phyloP scores from a whole-genome alignment of 2,329 filamentous ascomycete species.

The Raffaelea ambrosiae region DNA sequence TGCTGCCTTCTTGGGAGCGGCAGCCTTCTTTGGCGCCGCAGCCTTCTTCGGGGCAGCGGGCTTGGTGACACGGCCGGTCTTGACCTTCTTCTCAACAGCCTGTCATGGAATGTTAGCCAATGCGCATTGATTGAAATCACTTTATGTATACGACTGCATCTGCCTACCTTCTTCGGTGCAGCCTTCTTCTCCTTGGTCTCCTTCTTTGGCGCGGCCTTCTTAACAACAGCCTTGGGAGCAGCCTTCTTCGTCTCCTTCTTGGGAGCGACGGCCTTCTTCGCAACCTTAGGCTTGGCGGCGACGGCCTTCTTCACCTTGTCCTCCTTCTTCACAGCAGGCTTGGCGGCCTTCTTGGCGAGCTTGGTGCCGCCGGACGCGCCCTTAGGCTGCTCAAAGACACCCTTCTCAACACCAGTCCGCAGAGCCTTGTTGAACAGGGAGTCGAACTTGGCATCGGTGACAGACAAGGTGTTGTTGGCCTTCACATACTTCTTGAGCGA shows the following conservation, averaged over 20 bases:
- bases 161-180: not conserved
- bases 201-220: constrained; percentile 24
- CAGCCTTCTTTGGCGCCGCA: constrained; percentile 35
- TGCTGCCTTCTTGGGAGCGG: constrained; percentile 34
- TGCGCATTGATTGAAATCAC: too few relatives aligned
- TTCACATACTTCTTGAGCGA: constrained; percentile 54
- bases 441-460: constrained; percentile 49
- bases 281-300: constrained; percentile 60
- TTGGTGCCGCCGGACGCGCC: constrained; percentile 90
- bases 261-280: constrained; percentile 38
- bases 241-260: constrained; percentile 26
- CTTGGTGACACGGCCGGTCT: constrained; percentile 80
- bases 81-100: constrained; percentile 67
- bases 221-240: constrained; percentile 22
- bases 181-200: not conserved
- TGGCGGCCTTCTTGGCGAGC: constrained; percentile 68
- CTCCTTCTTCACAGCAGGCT: constrained; percentile 29
- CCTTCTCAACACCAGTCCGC: constrained; percentile 74
- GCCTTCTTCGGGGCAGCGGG: constrained; percentile 44
- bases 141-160: too few relatives aligned
- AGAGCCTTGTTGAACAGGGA: constrained; percentile 81
- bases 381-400: constrained; percentile 83
- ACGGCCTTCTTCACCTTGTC: constrained; percentile 21
- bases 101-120: constrained; percentile 42
- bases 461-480: constrained; percentile 41